phyloP scores from a whole-genome alignment of 2,329 filamentous ascomycete species.

The Diplodia seriata region DNA sequence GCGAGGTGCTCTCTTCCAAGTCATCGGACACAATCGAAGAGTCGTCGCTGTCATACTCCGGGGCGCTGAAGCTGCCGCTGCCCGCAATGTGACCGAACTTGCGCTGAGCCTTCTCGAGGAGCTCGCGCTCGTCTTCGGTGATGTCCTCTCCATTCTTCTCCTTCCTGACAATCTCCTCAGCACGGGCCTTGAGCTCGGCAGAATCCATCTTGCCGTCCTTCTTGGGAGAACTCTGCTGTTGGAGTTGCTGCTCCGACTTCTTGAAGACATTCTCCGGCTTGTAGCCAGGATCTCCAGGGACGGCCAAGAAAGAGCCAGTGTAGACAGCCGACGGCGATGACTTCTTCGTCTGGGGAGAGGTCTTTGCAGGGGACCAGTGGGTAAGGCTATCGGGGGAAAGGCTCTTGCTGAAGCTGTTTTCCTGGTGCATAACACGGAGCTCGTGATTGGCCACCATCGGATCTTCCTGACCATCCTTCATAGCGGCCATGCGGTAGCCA shows the following conservation, averaged over 20 bases:
- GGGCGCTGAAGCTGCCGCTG: conserved; percentile 39
- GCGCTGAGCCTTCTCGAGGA: conserved; percentile 30
- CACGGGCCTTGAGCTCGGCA: conserved; percentile 13
- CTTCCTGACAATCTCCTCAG: conserved; percentile 16
- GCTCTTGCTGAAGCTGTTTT: conserved; percentile 23
- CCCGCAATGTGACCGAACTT: conserved; percentile 33
- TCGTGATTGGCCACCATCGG: conserved; percentile 16
- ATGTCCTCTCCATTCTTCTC: neutral
- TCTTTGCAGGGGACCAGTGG: neutral
- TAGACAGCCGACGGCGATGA: conserved; percentile 18
- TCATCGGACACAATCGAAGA: conserved; percentile 25
- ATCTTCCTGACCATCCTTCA: conserved; percentile 18
- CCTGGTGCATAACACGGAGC: conserved; percentile 13
- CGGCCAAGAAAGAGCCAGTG: conserved; percentile 11
- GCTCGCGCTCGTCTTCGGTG: conserved; percentile 3
- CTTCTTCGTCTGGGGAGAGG: neutral
- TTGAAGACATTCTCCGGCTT: conserved; percentile 30
- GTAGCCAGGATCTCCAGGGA: conserved; percentile 30
- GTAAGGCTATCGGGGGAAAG: conserved; percentile 9
- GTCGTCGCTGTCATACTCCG: conserved; percentile 39
- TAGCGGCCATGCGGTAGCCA: conserved; percentile 10
- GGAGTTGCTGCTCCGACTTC: conserved; percentile 16
- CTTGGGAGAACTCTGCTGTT: neutral
- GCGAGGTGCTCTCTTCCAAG: conserved; percentile 3
- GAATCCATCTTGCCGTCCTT: neutral